A percentile compares a stretch with the other conserved stretches of the same genome.
phyloP scores from a whole-genome alignment of 2,329 filamentous ascomycete species.

The Ophiostoma sp. region DNA sequence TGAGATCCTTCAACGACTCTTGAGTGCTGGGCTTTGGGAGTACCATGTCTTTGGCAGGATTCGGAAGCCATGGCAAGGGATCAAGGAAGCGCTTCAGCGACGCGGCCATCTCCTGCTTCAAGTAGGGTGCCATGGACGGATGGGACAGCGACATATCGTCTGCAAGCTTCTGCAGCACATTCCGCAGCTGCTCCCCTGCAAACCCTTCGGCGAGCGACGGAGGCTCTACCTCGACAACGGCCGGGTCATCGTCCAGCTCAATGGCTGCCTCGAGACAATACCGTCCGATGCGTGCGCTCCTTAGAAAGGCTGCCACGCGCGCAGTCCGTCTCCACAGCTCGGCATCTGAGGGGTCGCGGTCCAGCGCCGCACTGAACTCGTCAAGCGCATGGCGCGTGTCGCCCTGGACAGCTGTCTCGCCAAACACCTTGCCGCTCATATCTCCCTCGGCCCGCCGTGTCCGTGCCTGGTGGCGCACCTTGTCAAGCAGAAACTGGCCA shows the following conservation, averaged over 20 bases:
- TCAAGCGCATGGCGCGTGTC: constrained; percentile 46
- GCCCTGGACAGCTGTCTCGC: constrained; percentile 36
- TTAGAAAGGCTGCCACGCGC: constrained; percentile 54
- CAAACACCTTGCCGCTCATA: constrained; percentile 32
- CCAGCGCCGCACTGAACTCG: constrained; percentile 55
- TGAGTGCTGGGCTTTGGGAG: not conserved
- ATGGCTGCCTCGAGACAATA: constrained; percentile 63
- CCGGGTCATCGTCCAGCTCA: constrained; percentile 62
- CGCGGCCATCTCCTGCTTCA: constrained; percentile 47
- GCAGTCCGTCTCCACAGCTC: constrained; percentile 59
- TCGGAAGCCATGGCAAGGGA: constrained; percentile 57
- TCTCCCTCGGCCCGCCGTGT: constrained; percentile 23
- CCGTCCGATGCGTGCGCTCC: constrained; percentile 52
- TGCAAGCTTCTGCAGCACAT: constrained; percentile 47
- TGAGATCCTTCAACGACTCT: constrained; percentile 20
- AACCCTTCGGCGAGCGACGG: constrained; percentile 59
- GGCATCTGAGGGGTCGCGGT: constrained; percentile 62
- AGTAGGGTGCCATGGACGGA: constrained; percentile 55
- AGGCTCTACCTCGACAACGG: constrained; percentile 57
- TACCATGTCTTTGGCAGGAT: constrained; percentile 39
- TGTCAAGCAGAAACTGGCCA: constrained; percentile 85
- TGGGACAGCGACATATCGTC: constrained; percentile 56
- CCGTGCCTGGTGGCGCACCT: constrained; percentile 51
- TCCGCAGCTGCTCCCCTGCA: constrained; percentile 57
- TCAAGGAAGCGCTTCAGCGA: constrained; percentile 53